Evolutionary conservation across 1,284 basidiomycete genomes (phyloP), one percentile per base, ranked within the genome.

Genomic region (Schizopora paradoxa): DNA sequence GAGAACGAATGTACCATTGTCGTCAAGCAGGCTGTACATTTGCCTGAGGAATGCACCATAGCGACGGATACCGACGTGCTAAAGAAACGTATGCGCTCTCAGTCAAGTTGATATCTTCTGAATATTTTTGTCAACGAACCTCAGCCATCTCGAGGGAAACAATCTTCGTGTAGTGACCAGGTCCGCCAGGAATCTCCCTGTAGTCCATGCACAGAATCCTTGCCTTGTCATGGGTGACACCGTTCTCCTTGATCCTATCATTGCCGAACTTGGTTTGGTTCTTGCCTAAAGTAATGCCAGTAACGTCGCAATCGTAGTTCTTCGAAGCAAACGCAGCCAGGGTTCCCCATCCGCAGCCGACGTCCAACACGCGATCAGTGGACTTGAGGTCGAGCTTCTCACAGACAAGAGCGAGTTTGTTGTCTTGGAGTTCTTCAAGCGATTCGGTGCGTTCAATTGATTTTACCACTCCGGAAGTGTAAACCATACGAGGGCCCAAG

Each of bases 321-420:
- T 98, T 98, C 38, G 91, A 89, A 23, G 95, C 95, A 62, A 93
- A 97, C 1, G 95, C 84, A 40, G 82, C 78, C 46, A 99, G 82
- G 1, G 96, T 98, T 25, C 95, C 96, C 96, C 95, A 99, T 41
- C 96, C 96, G 63, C 96, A 99, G 27, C 95, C 95, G 54, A 97
- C 90, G 58, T 93, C 91, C 47, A 99, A 82, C 27, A 98, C 73
- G 53, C 81, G 74, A 62, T 94, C 91, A 0, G 74, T 75, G 19
- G 89, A 79, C 61, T 96, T 73, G 47, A 99, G 77, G 62, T 86
- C 77, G 53, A 99, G 82, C 69, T 99, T 99, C 60, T 86, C 87
- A 72, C 95, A 98, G 28, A 99, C 94, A 51, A 96, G 69, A 29
- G 85, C 83, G 52, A 98, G 82, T 67, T 99, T 99, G 79, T 99